Evolutionary conservation across 2,329 filamentous ascomycete species (phyloP).

Genomic region (Botrytis paeoniae): DNA sequence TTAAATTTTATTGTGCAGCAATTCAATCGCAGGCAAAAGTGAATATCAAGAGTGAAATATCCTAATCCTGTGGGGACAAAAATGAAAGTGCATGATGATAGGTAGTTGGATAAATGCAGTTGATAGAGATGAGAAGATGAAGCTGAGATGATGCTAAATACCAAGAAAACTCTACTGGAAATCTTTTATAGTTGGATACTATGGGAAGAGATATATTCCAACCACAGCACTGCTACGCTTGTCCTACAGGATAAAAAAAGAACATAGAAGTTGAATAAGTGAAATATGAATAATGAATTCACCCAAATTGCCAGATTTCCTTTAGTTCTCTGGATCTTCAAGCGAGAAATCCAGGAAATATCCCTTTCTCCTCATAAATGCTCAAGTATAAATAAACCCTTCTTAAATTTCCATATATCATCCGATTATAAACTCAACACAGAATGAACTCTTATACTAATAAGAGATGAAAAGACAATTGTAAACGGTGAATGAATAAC

Average conservation of each 20-base stretch:
- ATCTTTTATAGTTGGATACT: not conserved
- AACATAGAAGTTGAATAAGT: not conserved
- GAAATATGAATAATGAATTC: not conserved
- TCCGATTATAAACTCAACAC: not conserved
- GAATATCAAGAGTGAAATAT: not conserved
- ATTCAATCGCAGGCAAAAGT: not conserved
- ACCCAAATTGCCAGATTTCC: not conserved
- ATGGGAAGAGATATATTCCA: not conserved
- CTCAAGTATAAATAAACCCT: not conserved
- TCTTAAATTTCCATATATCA: not conserved
- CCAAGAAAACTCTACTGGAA: not conserved
- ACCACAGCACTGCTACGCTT: not conserved
- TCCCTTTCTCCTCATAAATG: not conserved
- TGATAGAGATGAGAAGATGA: not conserved
- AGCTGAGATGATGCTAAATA: too few species aligned
- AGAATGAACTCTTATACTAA: not conserved
- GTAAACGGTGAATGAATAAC: not conserved
- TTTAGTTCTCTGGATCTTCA: not conserved
- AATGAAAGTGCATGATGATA: not conserved
- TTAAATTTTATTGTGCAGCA: not conserved
- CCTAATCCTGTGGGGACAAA: fast-evolving
- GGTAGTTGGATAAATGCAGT: not conserved
- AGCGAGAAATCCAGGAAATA: not conserved
- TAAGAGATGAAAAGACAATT: not conserved
- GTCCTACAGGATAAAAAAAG: not conserved